Percentiles rank a stretch among this genome's conserved stretches.
Conservation (phyloP, 768 basidiomycete species). For the Leccinum subtestaceum region DNA sequence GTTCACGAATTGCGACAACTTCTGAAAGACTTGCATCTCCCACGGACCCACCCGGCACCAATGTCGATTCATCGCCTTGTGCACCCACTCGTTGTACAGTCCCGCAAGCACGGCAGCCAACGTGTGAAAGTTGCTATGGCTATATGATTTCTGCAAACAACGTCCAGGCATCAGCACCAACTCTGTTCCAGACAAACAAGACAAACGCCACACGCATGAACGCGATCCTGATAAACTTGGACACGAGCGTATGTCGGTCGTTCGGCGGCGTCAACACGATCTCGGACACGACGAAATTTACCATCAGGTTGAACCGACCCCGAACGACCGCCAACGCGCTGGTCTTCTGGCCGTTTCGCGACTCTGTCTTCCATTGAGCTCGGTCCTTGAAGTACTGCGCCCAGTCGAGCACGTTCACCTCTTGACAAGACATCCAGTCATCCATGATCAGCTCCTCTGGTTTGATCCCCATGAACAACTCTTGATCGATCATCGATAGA, state of each 20-base stretch:
- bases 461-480: background rate
- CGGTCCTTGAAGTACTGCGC: slow-evolving; percentile 75
- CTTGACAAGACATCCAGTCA: slow-evolving; percentile 63
- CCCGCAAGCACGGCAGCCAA: slow-evolving; percentile 79
- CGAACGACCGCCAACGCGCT: slow-evolving; percentile 71
- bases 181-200: background rate
- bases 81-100: slow-evolving; percentile 67
- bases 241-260: slow-evolving; percentile 62
- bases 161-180: background rate
- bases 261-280: slow-evolving; percentile 68
- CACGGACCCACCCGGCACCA: slow-evolving; percentile 60
- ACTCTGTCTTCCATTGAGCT: slow-evolving; percentile 65
- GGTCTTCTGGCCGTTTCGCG: slow-evolving; percentile 55
- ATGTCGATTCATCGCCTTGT: slow-evolving; percentile 52
- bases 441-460: slow-evolving; percentile 82
- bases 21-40: too few species aligned
- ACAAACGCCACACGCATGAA: slow-evolving; percentile 50
- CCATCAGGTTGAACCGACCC: slow-evolving; percentile 81
- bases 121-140: slow-evolving; percentile 72
- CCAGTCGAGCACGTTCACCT: slow-evolving; percentile 79
- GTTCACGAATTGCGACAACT: too few species aligned
- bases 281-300: slow-evolving; percentile 78
- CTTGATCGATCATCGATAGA: slow-evolving; percentile 73
- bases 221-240: slow-evolving; percentile 83
- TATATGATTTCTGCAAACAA: slow-evolving; percentile 68